Conservation (phyloP, 176 grass and related monocot genomes). For the Chrysopogon serrulatus region DNA sequence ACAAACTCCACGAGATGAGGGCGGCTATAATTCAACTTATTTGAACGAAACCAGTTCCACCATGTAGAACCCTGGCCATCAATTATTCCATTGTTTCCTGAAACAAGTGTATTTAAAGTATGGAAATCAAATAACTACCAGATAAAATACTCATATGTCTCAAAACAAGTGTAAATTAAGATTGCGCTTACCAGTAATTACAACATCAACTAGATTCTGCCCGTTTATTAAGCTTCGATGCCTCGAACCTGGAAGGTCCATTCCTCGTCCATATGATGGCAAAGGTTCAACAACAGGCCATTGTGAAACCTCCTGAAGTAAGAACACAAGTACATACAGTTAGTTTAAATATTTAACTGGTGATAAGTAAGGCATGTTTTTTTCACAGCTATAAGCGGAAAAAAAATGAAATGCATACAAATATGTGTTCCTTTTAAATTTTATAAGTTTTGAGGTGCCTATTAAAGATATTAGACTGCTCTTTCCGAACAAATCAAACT, state of each 20-base stretch:
- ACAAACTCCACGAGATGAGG: constrained; percentile 94
- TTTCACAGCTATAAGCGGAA: neutral
- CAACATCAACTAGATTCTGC: constrained; percentile 59
- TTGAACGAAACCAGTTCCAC: constrained; percentile 77
- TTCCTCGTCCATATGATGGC: constrained; percentile 77
- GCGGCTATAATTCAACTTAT: constrained; percentile 71
- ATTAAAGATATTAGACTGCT: neutral
- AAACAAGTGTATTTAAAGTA: constrained; percentile 4
- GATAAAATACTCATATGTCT: neutral
- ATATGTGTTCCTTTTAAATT: neutral
- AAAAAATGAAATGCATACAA: neutral
- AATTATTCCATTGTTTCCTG: constrained; percentile 63
- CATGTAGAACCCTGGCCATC: constrained; percentile 83
- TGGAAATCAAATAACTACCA: neutral
- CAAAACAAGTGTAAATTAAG: neutral
- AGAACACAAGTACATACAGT: constrained; percentile 1
- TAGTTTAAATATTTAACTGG: neutral
- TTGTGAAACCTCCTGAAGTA: constrained; percentile 56
- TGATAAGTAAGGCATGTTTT: neutral
- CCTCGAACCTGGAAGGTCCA: constrained; percentile 67
- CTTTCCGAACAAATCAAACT: neutral
- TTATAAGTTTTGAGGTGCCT: neutral
- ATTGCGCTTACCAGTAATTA: constrained; percentile 67
- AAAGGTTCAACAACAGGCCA: constrained; percentile 78
- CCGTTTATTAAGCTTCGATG: constrained; percentile 89